Evolutionary conservation across 805 yeast genomes (phyloP).

Genomic region (Barnettozyma salicaria): DNA sequence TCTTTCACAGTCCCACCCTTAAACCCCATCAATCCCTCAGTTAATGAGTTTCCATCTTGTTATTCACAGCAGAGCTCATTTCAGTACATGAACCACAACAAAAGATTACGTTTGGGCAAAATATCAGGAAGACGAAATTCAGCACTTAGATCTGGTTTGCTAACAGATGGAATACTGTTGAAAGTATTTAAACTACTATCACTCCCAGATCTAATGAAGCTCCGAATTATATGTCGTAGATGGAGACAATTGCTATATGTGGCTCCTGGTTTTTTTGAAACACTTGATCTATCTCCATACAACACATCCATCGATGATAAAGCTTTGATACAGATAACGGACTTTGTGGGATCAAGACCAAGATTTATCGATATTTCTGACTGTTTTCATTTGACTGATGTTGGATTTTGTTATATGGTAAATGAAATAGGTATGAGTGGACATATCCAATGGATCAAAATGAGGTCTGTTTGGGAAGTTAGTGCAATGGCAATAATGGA

Average conservation of each 20-base stretch:
- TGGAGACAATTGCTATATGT: conserved; percentile 63
- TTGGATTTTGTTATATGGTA: conserved; percentile 64
- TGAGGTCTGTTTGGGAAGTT: conserved; percentile 73
- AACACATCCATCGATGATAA: conserved; percentile 54
- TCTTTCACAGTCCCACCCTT: conserved; percentile 33
- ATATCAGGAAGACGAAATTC: conserved; percentile 39
- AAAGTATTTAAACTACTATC: conserved; percentile 47
- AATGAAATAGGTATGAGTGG: conserved; percentile 68
- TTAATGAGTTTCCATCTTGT: conserved; percentile 29
- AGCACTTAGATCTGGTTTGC: conserved; percentile 46
- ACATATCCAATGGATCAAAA: conserved; percentile 44
- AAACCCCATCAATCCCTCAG: conserved; percentile 34
- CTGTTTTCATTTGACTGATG: conserved; percentile 74
- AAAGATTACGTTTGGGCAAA: conserved; percentile 43
- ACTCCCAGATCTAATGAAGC: conserved; percentile 54
- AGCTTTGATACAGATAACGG: conserved; percentile 51
- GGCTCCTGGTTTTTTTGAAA: conserved; percentile 46
- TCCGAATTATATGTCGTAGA: conserved; percentile 51
- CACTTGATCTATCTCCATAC: conserved; percentile 56
- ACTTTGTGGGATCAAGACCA: conserved; percentile 69
- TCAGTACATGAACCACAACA: conserved; percentile 50
- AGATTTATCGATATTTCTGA: conserved; percentile 54
- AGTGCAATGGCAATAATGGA: conserved; percentile 82
- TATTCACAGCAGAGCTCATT: conserved; percentile 29
- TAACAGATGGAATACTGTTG: conserved; percentile 56